Evolutionary conservation across 1,139 yeast species (phyloP).

Genomic region (Saccharomyces hybrid): DNA sequence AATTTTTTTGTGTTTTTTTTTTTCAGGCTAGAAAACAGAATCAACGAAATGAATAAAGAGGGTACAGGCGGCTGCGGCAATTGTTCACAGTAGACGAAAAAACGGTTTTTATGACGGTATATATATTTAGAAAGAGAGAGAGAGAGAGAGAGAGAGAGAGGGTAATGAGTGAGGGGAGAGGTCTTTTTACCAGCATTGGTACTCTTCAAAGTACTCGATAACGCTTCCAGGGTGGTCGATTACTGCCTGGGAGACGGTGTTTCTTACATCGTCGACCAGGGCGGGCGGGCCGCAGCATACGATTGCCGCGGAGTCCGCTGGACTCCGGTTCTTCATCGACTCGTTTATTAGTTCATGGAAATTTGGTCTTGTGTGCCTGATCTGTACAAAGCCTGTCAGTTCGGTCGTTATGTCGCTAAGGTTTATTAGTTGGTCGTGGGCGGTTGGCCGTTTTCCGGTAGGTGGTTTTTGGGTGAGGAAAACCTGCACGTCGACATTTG

Average conservation of each 20-base stretch:
- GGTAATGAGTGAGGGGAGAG: not conserved
- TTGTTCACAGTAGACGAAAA: not conserved
- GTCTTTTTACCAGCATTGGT: conserved; percentile 20
- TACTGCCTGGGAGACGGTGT: conserved; percentile 28
- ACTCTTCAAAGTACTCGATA: conserved; percentile 24
- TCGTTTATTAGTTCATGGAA: not conserved
- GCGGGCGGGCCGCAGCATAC: conserved; percentile 45
- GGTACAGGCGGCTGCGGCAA: not conserved
- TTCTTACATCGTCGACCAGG: conserved; percentile 46
- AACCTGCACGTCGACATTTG: not conserved
- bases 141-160: not conserved
- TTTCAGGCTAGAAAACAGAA: not conserved
- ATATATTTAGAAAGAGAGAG: not conserved
- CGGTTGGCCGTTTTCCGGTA: not conserved
- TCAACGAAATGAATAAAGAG: not conserved
- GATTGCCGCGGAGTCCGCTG: conserved; percentile 34
- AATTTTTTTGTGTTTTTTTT: no score
- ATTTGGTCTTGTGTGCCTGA: not conserved
- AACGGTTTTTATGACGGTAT: not conserved
- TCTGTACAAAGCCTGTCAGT: not conserved
- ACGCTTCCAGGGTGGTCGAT: conserved; percentile 10
- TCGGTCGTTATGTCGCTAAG: not conserved
- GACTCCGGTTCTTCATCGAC: not conserved
- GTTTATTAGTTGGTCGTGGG: not conserved
- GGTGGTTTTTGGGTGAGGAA: not conserved